Conservation (phyloP, 1,284 basidiomycete species). For the Paramarasmius palmivorus region DNA sequence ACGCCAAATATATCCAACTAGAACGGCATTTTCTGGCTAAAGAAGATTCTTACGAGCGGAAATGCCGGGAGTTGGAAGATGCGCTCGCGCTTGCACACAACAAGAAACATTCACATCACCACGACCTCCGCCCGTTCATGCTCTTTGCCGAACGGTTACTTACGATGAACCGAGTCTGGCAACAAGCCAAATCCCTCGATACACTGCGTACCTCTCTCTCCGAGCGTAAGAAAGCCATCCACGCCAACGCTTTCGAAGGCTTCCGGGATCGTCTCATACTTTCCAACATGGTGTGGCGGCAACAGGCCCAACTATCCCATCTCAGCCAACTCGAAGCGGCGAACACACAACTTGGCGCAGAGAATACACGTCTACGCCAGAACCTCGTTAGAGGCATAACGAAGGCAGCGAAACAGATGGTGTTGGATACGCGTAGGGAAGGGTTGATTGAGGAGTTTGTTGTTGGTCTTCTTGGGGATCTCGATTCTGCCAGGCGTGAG, state of each 20-base stretch:
- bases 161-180: constrained; percentile 40
- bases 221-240: constrained; percentile 21
- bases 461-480: constrained; percentile 37
- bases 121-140: constrained; percentile 26
- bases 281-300: constrained; percentile 36
- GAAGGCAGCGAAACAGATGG: constrained; percentile 42
- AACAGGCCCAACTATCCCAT: no score
- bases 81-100: neutral
- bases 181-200: constrained; percentile 39
- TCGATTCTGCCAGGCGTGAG: constrained; percentile 32
- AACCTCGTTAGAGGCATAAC: constrained; percentile 34
- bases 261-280: constrained; percentile 39
- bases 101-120: neutral
- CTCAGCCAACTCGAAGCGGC: no score
- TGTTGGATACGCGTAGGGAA: constrained; percentile 41
- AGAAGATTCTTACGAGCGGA: constrained; percentile 11
- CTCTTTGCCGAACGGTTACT: constrained; percentile 42
- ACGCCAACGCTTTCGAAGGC: constrained; percentile 30
- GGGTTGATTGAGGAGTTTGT: constrained; percentile 42
- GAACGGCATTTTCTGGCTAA: constrained; percentile 13
- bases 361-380: constrained; percentile 33
- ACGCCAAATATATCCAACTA: constrained; percentile 16
- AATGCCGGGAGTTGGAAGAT: constrained; percentile 9
- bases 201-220: constrained; percentile 21
- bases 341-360: constrained; percentile 21